Evolutionary conservation across 2,329 filamentous ascomycete genomes (phyloP).

Genomic region (Penicillium nordicum): DNA sequence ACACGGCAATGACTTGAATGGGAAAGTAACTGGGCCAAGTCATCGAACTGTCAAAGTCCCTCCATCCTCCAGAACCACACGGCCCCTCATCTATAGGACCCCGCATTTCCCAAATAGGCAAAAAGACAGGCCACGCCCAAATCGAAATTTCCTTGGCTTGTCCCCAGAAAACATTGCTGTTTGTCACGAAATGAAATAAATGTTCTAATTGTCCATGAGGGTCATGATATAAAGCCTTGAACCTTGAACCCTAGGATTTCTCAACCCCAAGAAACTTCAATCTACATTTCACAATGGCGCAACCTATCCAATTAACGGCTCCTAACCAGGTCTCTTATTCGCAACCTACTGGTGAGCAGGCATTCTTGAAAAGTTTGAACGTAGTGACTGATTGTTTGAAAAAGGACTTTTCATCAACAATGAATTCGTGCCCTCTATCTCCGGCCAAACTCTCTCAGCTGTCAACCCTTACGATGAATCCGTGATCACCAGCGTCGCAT

Average conservation of each 20-base stretch:
- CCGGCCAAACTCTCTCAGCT: neutral
- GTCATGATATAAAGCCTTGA: neutral
- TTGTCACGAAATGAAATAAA: neutral
- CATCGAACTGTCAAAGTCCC: no score
- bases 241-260: neutral
- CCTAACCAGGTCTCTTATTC: neutral
- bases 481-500: neutral
- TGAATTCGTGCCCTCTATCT: neutral
- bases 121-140: neutral
- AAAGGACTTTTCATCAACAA: conserved; percentile 2
- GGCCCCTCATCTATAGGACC: neutral
- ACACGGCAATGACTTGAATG: neutral
- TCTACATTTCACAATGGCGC: neutral
- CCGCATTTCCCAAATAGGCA: neutral
- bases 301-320: neutral
- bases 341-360: neutral
- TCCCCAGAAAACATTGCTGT: neutral
- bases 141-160: neutral
- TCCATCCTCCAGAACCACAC: neutral
- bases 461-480: conserved; percentile 1
- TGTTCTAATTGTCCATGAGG: no score
- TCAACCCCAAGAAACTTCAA: neutral
- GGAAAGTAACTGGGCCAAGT: neutral
- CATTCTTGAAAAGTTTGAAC: fast-evolving
- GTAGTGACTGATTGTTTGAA: neutral